Conservation (phyloP, 345 rosid genomes). For the Murraya paniculata region DNA sequence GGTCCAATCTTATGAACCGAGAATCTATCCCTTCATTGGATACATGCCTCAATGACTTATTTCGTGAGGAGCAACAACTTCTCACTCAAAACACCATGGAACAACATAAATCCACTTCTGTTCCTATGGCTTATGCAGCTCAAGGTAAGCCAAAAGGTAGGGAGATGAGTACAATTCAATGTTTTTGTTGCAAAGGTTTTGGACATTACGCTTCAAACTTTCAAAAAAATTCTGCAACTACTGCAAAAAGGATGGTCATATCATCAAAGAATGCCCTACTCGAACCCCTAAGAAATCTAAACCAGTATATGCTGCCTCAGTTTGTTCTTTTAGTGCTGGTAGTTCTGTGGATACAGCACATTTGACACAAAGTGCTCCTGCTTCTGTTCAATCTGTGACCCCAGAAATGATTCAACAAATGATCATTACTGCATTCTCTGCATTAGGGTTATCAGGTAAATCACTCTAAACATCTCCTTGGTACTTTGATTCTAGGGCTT, state of each 20-base stretch:
- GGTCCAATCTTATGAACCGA: no score
- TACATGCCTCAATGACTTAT: neutral
- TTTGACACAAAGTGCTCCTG: no score
- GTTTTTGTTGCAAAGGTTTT: neutral
- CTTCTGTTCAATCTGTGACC: neutral
- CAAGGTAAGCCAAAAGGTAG: neutral
- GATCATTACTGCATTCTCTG: constrained; percentile 2
- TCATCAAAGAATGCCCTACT: neutral
- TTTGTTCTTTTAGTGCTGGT: neutral
- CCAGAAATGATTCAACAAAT: constrained; percentile 18
- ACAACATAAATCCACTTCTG: no score
- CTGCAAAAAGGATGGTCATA: neutral
- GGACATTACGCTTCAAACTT: neutral
- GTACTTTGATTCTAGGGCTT: neutral
- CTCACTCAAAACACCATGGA: neutral
- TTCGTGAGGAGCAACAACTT: neutral
- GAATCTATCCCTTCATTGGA: no score
- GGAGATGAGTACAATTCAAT: neutral
- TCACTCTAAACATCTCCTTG: neutral
- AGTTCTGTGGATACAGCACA: neutral
- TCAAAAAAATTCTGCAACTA: neutral
- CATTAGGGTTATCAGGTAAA: neutral
- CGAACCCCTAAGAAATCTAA: neutral
- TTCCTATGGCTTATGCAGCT: neutral
- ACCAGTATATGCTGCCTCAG: neutral